Evolutionary conservation across 2,329 filamentous ascomycete species (phyloP).

Genomic region (Botrytis paeoniae): DNA sequence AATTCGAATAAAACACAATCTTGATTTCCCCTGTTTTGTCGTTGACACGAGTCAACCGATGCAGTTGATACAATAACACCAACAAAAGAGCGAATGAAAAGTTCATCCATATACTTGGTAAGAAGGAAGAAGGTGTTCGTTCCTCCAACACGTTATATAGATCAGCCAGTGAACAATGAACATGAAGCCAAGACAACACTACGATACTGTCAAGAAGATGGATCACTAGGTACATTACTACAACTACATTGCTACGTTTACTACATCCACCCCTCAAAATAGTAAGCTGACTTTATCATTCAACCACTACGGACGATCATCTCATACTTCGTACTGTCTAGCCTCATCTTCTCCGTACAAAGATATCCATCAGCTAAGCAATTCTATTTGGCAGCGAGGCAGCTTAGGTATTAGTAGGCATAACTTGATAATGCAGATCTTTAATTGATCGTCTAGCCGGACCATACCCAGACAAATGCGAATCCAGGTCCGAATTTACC

Average conservation of each 20-base stretch:
- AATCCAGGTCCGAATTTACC: neutral
- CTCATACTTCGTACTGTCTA: neutral
- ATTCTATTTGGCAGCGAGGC: neutral
- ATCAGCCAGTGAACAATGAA: neutral
- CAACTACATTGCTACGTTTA: neutral
- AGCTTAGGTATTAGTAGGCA: neutral
- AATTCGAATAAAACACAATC: neutral
- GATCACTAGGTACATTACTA: neutral
- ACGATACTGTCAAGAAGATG: neutral
- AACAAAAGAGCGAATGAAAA: neutral
- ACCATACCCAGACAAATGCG: neutral
- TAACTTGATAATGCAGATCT: conserved; percentile 1
- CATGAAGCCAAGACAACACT: neutral
- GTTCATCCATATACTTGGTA: neutral
- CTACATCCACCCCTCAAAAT: neutral
- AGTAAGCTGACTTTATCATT: conserved; percentile 7
- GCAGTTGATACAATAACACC: neutral
- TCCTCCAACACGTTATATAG: neutral
- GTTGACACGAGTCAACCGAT: neutral
- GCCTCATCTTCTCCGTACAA: neutral
- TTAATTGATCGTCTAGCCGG: neutral
- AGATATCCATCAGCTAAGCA: neutral
- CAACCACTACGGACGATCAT: neutral
- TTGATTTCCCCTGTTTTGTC: neutral
- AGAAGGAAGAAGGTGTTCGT: neutral